A percentile compares a stretch with the other conserved stretches of the same genome.
Conservation (phyloP, 75 land plant genomes). For the Cupressus sempervirens region DNA sequence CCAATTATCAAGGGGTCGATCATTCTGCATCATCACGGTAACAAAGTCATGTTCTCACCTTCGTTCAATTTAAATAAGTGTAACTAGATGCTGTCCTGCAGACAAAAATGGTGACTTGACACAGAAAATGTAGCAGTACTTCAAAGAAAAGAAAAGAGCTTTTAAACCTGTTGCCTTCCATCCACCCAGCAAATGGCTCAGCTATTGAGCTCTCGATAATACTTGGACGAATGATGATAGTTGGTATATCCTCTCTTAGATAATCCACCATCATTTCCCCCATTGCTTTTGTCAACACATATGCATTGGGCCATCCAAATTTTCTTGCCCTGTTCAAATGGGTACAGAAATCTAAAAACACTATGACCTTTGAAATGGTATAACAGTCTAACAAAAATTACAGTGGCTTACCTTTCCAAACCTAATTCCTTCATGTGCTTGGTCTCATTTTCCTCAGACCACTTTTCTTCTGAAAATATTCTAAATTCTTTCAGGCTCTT, state of each 20-base stretch:
- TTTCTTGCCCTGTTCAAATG: slow-evolving; percentile 25
- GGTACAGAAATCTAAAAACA: background rate
- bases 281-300: slow-evolving; percentile 59
- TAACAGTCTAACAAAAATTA: background rate
- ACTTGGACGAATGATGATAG: slow-evolving; percentile 47
- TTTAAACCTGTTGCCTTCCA: slow-evolving; percentile 49
- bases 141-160: background rate
- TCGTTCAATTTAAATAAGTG: background rate
- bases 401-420: slow-evolving; percentile 21
- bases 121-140: background rate
- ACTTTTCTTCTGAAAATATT: background rate
- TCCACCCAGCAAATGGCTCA: slow-evolving; percentile 62
- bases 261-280: slow-evolving; percentile 47
- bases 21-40: slow-evolving; percentile 7
- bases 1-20: slow-evolving; percentile 15
- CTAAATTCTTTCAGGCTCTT: slow-evolving; percentile 10
- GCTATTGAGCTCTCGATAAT: slow-evolving; percentile 40
- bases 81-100: background rate
- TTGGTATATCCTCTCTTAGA: slow-evolving; percentile 24
- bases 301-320: slow-evolving; percentile 64
- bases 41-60: background rate
- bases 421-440: slow-evolving; percentile 52
- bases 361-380: too few species aligned
- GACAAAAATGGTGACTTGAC: background rate
- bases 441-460: background rate